phyloP scores from a whole-genome alignment of 805 yeast genomes.

The Lachancea cidri region DNA sequence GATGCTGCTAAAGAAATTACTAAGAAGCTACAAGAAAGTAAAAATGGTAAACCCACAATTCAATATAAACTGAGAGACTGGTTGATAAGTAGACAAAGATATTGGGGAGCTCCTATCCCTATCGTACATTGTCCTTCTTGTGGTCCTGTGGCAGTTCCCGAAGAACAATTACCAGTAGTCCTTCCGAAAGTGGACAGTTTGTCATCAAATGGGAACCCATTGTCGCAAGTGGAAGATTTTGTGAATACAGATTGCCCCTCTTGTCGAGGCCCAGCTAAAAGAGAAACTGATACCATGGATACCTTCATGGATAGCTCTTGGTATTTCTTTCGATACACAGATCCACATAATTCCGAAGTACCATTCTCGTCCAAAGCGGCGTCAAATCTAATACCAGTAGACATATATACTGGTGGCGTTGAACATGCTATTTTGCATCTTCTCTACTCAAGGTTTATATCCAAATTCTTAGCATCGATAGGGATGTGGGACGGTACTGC shows the following conservation, averaged over 20 bases:
- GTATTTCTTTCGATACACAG: constrained; percentile 85
- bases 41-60: constrained; percentile 43
- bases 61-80: constrained; percentile 80
- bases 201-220: constrained; percentile 58
- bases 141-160: constrained; percentile 93
- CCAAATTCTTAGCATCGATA: constrained; percentile 66
- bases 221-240: constrained; percentile 62
- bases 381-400: constrained; percentile 66
- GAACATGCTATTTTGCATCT: constrained; percentile 95
- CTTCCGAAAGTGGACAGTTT: constrained; percentile 57
- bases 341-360: constrained; percentile 51
- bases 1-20: constrained; percentile 51
- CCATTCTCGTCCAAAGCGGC: constrained; percentile 55
- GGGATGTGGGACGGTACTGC: constrained; percentile 65
- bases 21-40: constrained; percentile 34
- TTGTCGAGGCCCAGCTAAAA: constrained; percentile 64
- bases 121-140: constrained; percentile 81
- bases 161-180: constrained; percentile 72
- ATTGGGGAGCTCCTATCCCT: constrained; percentile 99
- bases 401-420: constrained; percentile 88
- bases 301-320: constrained; percentile 97
- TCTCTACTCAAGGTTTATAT: constrained; percentile 76
- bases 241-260: constrained; percentile 73
- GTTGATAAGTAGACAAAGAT: constrained; percentile 90
- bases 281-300: constrained; percentile 98